A percentile compares a stretch with the other conserved stretches of the same genome.
phyloP scores from a whole-genome alignment of 2,329 filamentous ascomycete species.

The Fusarium sp. region DNA sequence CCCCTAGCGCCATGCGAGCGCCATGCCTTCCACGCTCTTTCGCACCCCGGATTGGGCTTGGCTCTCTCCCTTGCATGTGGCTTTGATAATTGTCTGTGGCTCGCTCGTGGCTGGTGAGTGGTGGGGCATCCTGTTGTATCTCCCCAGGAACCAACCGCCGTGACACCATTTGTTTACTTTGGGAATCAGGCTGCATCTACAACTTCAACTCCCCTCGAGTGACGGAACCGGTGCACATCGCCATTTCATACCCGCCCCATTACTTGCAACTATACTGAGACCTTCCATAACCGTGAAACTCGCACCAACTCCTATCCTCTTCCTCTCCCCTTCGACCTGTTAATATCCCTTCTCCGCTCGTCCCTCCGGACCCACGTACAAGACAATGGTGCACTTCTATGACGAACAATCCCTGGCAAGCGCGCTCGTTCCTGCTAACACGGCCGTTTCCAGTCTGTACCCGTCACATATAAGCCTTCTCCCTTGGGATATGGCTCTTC shows the following conservation, averaged over 20 bases:
- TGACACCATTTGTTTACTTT: conserved; percentile 42
- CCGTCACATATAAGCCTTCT: conserved; percentile 74
- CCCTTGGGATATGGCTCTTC: conserved; percentile 78
- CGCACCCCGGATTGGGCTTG: conserved; percentile 17
- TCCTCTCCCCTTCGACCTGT: conserved; percentile 24
- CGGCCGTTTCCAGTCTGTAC: conserved; percentile 60
- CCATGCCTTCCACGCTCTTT: conserved; percentile 18
- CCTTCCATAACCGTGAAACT: conserved; percentile 14
- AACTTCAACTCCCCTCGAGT: conserved; percentile 29
- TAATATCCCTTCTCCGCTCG: conserved; percentile 37
- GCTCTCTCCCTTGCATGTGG: conserved; percentile 28
- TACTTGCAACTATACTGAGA: not conserved
- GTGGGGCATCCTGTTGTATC: conserved; percentile 19
- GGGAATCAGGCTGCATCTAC: conserved; percentile 26
- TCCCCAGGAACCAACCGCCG: conserved; percentile 38
- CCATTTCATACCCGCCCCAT: conserved; percentile 15
- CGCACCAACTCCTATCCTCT: conserved; percentile 4
- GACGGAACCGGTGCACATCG: conserved; percentile 31
- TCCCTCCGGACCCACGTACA: conserved; percentile 42
- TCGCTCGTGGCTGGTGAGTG: conserved; percentile 9
- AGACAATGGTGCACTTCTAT: conserved; percentile 49
- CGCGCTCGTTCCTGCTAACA: conserved; percentile 43
- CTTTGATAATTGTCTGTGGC: conserved; percentile 15
- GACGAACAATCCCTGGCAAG: conserved; percentile 39
- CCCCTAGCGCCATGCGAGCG: conserved; percentile 42